phyloP scores from a whole-genome alignment of 345 rosid genomes.

The Acer yangbiense region DNA sequence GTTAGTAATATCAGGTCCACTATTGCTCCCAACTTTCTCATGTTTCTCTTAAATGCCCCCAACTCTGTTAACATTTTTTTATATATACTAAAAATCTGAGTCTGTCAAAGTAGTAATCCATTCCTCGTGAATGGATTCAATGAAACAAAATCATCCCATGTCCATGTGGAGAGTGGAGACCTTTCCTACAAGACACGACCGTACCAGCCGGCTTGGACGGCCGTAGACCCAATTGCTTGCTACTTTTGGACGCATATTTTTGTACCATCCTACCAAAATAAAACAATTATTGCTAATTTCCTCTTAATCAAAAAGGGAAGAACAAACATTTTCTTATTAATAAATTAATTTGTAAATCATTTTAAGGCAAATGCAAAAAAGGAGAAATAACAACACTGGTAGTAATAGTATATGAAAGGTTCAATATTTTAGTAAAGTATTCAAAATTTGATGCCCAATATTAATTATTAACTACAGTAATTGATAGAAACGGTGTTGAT shows the following conservation, averaged over 20 bases:
- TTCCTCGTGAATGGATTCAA: constrained; percentile 3
- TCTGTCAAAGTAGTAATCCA: not conserved
- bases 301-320: too few relatives aligned
- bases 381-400: too few relatives aligned
- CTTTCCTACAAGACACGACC: not conserved
- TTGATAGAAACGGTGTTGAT: not conserved
- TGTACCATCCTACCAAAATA: not conserved
- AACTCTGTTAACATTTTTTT: not conserved
- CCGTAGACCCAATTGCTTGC: not conserved
- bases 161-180: constrained; percentile 11
- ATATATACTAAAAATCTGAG: not conserved
- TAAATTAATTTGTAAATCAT: too few relatives aligned
- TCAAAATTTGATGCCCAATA: too few relatives aligned
- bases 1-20: not conserved
- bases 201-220: constrained; percentile 21
- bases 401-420: not conserved
- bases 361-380: too few relatives aligned
- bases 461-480: too few relatives aligned
- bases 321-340: too few relatives aligned
- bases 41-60: constrained; percentile 28
- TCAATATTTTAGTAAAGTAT: too few relatives aligned
- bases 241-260: not conserved
- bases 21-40: constrained; percentile 16
- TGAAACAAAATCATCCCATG: not conserved
- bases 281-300: too few relatives aligned